Percentiles rank a stretch among this genome's conserved stretches.
These are phyloP conservation scores for Phytopythium kandeliae DNA, from an alignment of 352 stramenopile genomes.

Conservation along the genomic window DNA sequence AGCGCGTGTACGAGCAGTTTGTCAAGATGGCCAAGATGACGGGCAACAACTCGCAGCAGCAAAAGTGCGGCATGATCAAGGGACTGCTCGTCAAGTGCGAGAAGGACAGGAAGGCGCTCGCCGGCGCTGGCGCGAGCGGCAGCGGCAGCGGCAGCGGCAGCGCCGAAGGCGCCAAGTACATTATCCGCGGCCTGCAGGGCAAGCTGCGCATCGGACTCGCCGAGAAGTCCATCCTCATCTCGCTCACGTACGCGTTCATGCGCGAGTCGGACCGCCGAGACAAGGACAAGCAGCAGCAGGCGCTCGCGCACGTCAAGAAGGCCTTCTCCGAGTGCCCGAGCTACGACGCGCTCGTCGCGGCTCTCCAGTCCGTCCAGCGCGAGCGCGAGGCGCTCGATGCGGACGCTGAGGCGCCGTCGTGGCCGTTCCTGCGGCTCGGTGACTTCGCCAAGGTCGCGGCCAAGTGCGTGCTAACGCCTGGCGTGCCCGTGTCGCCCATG, in stretches of 20 bases:
- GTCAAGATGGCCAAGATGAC: conserved; percentile 94
- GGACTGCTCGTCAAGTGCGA: conserved; percentile 92
- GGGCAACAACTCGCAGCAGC: conserved; percentile 94
- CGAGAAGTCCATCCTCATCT: conserved; percentile 96
- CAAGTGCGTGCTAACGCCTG: conserved; percentile 90
- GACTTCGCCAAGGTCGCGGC: conserved; percentile 57
- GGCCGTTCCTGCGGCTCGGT: conserved; percentile 37
- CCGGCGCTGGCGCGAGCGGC: too few species aligned
- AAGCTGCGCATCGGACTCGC: conserved; percentile 98
- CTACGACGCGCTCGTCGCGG: conserved; percentile 93
- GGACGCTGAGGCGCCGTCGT: neutral
- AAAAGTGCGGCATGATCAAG: conserved; percentile 98
- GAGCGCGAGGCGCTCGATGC: conserved; percentile 23
- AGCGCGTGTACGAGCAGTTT: conserved; percentile 86
- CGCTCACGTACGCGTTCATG: conserved; percentile 95
- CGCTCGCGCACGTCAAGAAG: conserved; percentile 95
- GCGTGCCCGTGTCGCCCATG: conserved; percentile 98
- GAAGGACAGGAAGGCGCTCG: conserved; percentile 64
- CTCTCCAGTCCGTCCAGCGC: conserved; percentile 68
- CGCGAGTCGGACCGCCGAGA: conserved; percentile 79
- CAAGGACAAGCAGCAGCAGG: conserved; percentile 84
- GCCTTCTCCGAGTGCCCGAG: conserved; percentile 96
- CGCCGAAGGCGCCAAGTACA: conserved; percentile 93
- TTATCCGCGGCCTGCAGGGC: conserved; percentile 97
- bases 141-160: conserved; percentile 60